These are phyloP conservation scores for Scheffersomyces ergatensis DNA, from an alignment of 805 yeast genomes.

Conservation along the genomic window DNA sequence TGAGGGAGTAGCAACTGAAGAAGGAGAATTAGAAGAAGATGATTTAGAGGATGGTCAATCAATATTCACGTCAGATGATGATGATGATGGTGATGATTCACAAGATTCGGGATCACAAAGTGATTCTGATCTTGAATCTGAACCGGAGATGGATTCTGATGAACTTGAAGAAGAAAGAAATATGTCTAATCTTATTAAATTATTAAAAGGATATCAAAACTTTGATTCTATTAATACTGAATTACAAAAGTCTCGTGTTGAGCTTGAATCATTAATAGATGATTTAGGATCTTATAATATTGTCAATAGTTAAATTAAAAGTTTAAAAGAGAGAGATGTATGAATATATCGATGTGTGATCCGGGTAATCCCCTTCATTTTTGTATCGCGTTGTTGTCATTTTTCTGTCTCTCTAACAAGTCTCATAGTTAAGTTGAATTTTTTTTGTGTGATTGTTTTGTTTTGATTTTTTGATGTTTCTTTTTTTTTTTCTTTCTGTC, in stretches of 20 bases:
- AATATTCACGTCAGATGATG: constrained; percentile 2
- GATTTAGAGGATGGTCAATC: not conserved
- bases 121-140: not conserved
- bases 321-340: too few relatives aligned
- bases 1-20: not conserved
- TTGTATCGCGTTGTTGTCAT: not conserved
- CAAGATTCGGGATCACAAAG: constrained; percentile 1
- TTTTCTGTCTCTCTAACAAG: not conserved
- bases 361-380: not conserved
- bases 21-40: not conserved
- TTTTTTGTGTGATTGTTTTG: not conserved
- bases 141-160: constrained; percentile 5
- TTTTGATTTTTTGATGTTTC: not conserved
- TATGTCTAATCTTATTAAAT: constrained; percentile 36
- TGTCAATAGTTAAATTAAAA: constrained; percentile 25
- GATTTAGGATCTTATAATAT: constrained; percentile 34
- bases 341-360: not conserved
- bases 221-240: constrained; percentile 73
- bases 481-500: not conserved
- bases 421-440: not conserved
- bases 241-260: constrained; percentile 51
- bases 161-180: constrained; percentile 19
- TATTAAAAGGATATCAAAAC: constrained; percentile 51
- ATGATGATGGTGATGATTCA: constrained; percentile 1
- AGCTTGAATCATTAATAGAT: constrained; percentile 49